Evolutionary conservation across 2,329 filamentous ascomycete species (phyloP), one percentile per base, ranked within the genome.

Genomic region (Cladophialophora chaetospira): DNA sequence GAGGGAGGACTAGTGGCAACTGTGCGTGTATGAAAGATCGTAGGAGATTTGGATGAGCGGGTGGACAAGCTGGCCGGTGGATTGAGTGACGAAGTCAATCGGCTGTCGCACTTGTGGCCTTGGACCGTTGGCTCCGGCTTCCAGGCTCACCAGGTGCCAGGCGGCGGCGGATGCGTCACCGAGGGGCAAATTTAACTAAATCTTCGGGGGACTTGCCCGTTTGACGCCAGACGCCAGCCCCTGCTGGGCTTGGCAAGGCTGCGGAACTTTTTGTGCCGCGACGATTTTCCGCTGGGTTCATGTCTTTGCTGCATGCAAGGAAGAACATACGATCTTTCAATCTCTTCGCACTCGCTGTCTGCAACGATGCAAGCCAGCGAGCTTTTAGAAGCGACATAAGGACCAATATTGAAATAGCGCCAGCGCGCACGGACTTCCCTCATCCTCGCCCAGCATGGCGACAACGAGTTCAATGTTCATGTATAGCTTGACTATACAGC

Each of bases 391-490:
- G 42, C 26, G 23, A 44, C 42, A 19, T 44, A 28, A 23, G 26
- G 21, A 25, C 42, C 42, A 19, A 3, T 28, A 25, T 25, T 8
- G 5, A 44, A 26, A 11, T 44, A 25, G 23, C 29, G 13, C 29
- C 29, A 33, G 13, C 13, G 8, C 29, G n/a, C n/a, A n/a, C n/a
- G n/a, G n/a, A n/a, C n/a, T 13, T 33, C 29, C 29, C 13, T 13
- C 29, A 33, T 13, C 6, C 13, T 13, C 15, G 26, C 45, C 72
- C 76, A 79, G 58, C 72, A 97, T 97, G 94, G 93, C 94, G 79
- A 96, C 92, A 72, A 97, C 93, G 61, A 97, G 92, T 65, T 93
- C 93, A 73, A 96, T 97, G 91, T 97, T 97, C 74, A 87, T 99
- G 78, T 99, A 99, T 79, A 94, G 91, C 69, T 82, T 99, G 78